Evolutionary conservation across 2,329 filamentous ascomycete species (phyloP).

Genomic region (Diaporthe helianthi): DNA sequence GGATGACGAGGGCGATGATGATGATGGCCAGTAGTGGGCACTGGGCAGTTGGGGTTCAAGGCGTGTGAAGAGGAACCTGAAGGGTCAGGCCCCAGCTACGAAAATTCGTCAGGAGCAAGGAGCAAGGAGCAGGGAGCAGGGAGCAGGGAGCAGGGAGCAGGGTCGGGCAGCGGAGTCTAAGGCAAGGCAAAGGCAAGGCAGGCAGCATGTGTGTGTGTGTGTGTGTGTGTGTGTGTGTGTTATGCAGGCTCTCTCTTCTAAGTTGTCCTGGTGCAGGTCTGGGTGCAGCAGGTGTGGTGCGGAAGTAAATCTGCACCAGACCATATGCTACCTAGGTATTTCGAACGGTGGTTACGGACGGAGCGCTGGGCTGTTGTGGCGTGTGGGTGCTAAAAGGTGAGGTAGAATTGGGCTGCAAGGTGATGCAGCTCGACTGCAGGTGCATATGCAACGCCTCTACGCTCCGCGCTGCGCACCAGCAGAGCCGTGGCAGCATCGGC

Average conservation of each 20-base stretch:
- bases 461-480: constrained; percentile 19
- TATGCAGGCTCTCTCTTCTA: constrained; percentile 24
- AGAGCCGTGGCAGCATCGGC: constrained; percentile 26
- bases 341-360: constrained; percentile 15
- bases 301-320: constrained; percentile 23
- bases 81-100: constrained; percentile 24
- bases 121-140: not conserved
- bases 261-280: not conserved
- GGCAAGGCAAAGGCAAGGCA: constrained; percentile 22
- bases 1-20: constrained; percentile 26
- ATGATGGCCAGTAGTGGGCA: not conserved
- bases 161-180: constrained; percentile 30
- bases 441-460: constrained; percentile 28
- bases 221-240: constrained; percentile 18
- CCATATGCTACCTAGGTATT: constrained; percentile 27
- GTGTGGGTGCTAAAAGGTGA: constrained; percentile 26
- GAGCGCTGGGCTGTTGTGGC: constrained; percentile 9
- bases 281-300: constrained; percentile 12
- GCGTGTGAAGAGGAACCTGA: constrained; percentile 6
- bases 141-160: not conserved
- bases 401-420: constrained; percentile 33
- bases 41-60: constrained; percentile 15
- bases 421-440: constrained; percentile 33
- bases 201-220: constrained; percentile 30
- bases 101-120: constrained; percentile 11